Evolutionary conservation across 768 basidiomycete species (phyloP), one percentile per base, ranked within the genome.

Genomic region (Russula earlei): DNA sequence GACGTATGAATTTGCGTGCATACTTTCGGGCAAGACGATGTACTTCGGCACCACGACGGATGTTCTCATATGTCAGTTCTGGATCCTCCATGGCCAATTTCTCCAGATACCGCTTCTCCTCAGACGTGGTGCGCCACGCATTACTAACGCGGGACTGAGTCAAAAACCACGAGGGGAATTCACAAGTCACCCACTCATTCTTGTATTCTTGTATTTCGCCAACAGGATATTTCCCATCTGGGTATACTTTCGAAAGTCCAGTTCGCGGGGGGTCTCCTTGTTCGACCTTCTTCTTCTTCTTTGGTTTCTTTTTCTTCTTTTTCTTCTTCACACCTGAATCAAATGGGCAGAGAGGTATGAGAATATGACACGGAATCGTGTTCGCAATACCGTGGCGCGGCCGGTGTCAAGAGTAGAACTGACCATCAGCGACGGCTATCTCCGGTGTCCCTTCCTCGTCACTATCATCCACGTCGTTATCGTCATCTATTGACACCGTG

Each of bases 251-350:
- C 63, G 87, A 86, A 59, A 99, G 69, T 9, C 89, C 91, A 20
- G 95, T 74, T 25, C 90, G 80, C 31, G 96, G 96, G 19, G 96
- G 96, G 34, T 95, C 92, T n/a, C 80, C 81, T 72, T 98, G 94
- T 64, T 81, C 79, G 10, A 68, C 58, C 71, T 81, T 86, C 72
- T 88, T 76, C 72, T 78, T 93, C 75, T 86, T 84, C 72, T 92
- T 92, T 56, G 87, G 73, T 69, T 91, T 94, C 71, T 91, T 95
- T 72, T 93, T 91, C 68, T 94, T 97, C 75, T 95, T 95, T 71
- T 91, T 93, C 68, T 83, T 87, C 69, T 83, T 83, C 42, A 83
- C 82, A 20, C 77, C 82, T 51, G 17, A 10, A 1, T 15, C 36
- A 12, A 37, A 20, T 27, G 27, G 22, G 11, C 22, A 25, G 40